Evolutionary conservation across 305 asterid genomes (phyloP), one percentile per base, ranked within the genome.

Genomic region (Fraxinus angustifolia): DNA sequence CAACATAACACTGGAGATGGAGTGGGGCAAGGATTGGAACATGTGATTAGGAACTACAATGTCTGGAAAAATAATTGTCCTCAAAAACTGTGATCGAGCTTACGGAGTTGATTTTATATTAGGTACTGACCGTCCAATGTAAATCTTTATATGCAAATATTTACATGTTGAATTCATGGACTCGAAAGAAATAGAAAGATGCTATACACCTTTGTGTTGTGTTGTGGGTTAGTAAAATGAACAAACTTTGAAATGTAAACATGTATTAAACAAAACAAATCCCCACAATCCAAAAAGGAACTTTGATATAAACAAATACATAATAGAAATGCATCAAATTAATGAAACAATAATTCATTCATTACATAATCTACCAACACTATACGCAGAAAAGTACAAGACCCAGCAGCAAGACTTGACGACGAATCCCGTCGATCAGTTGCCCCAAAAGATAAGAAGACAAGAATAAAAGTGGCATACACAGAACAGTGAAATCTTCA

Each of bases 301-400:
- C 4, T 11, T 45, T 12, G 17, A 50, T 14, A 50, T 50, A 50
- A 0, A 16, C 21, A 16, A 50, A 14, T 50, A 4, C 60, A 45
- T 45, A 11, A 50, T 16, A n/a, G 62, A 62, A 23, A 21, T 23
- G 71, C 30, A 65, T 26, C 75, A 68, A 76, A 76, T 34, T 50
- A 73, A 82, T 85, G 81, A 80, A 83, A 40, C 86, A 62, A 77
- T 45, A 16, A 12, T 45, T 76, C 58, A 74, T 60, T 19, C 12
- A 19, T 17, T 60, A 60, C 30, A 48, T 50, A 50, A 50, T n/a
- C 62, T 50, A 50, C 30, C 12, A 8, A 62, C 26, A 62, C 16
- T 62, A 21, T 62, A 84, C 80, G 82, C 73, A 73, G 31, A 21
- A 8, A 62, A 62, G n/a, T 62, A 21, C 30, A 19, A 0, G n/a